Evolutionary conservation across 306 rosid genomes (phyloP).

Genomic region (Hippophae rhamnoides): DNA sequence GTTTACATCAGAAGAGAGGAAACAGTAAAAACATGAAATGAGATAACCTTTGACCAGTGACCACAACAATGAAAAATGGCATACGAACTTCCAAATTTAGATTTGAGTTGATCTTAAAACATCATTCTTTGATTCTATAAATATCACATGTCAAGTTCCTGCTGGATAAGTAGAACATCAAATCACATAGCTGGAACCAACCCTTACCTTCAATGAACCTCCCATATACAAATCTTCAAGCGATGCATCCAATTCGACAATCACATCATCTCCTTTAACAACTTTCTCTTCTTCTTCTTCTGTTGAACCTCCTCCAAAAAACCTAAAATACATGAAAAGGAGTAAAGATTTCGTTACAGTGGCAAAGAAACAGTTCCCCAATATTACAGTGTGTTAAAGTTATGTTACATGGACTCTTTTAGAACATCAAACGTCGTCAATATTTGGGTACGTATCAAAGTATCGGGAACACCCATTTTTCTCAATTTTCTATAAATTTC

Average conservation of each 20-base stretch:
- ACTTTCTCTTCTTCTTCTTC: slow-evolving; percentile 81
- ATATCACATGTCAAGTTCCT: background rate
- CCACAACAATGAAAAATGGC: too few relatives aligned
- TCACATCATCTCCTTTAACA: slow-evolving; percentile 76
- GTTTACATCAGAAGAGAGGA: too few relatives aligned
- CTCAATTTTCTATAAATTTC: too few relatives aligned
- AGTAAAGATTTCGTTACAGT: slow-evolving; percentile 4
- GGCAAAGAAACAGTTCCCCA: background rate
- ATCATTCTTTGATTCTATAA: background rate
- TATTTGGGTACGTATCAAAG: too few relatives aligned
- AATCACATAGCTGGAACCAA: slow-evolving; percentile 5
- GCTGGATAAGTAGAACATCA: background rate
- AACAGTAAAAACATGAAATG: too few relatives aligned
- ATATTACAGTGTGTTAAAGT: background rate
- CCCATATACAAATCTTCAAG: slow-evolving; percentile 95
- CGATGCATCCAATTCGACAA: slow-evolving; percentile 74
- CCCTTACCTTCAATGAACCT: slow-evolving; percentile 75
- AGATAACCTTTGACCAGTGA: too few relatives aligned
- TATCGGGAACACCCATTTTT: too few relatives aligned
- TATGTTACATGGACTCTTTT: too few relatives aligned
- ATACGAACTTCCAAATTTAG: too few relatives aligned
- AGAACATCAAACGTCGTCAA: too few relatives aligned
- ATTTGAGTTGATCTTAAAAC: background rate
- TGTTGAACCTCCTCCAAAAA: slow-evolving; percentile 71
- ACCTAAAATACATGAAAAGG: slow-evolving; percentile 34